Conservation (phyloP, 768 basidiomycete species). For the Hericium coralloides region DNA sequence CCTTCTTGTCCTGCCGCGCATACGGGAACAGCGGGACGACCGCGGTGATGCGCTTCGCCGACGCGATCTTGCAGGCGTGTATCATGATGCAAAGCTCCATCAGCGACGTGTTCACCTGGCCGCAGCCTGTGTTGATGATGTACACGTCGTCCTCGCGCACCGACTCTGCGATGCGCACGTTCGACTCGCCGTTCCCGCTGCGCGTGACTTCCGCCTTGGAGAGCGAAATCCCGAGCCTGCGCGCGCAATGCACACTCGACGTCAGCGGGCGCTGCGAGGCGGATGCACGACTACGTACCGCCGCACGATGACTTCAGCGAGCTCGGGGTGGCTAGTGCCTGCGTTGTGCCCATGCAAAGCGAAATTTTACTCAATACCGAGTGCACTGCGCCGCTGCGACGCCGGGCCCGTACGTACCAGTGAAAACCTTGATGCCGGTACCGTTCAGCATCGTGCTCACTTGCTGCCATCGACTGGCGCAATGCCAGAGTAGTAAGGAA, state of each 20-base stretch:
- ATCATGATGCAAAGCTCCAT: conserved; percentile 99
- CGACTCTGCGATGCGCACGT: conserved; percentile 86
- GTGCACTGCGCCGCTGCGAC: neutral
- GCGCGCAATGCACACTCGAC: conserved; percentile 7
- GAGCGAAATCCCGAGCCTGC: conserved; percentile 82
- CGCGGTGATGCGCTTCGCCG: conserved; percentile 96
- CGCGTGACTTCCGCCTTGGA: conserved; percentile 82
- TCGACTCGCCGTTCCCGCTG: conserved; percentile 87
- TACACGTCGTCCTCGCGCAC: conserved; percentile 99
- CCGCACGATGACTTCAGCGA: conserved; percentile 88
- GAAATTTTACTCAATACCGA: neutral
- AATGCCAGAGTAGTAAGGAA: conserved; percentile 10
- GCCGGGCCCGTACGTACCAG: conserved; percentile 30
- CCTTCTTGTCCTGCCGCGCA: conserved; percentile 97
- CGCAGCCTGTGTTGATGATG: conserved; percentile 91
- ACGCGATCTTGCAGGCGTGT: conserved; percentile 99
- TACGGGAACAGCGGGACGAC: conserved; percentile 97
- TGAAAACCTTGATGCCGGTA: conserved; percentile 49
- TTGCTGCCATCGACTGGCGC: neutral
- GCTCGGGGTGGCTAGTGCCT: conserved; percentile 94
- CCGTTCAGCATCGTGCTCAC: conserved; percentile 40
- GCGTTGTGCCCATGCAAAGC: conserved; percentile 1
- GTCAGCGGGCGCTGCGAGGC: conserved; percentile 10
- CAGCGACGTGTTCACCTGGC: conserved; percentile 82
- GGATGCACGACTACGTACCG: conserved; percentile 42